A percentile compares a stretch with the other conserved stretches of the same genome.
These are phyloP conservation scores for Populus trichocarpa DNA, from an alignment of 441 rosid species.

Conservation along the genomic window DNA sequence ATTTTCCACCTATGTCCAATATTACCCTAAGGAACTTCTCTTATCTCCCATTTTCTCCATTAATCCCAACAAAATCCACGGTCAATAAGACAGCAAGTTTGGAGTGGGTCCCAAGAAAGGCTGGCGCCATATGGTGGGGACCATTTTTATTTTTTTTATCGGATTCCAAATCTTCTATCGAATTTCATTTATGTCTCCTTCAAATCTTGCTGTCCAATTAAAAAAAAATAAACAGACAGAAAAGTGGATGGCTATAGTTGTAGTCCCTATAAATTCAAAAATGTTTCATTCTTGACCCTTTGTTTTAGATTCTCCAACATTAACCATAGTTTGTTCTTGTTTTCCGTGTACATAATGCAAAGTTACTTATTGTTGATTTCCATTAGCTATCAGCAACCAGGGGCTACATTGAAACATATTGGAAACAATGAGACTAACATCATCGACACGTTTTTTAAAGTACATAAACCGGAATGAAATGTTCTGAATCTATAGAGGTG, in stretches of 20 bases:
- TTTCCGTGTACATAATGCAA: too few species aligned
- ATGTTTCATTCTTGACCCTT: neutral
- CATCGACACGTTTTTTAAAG: neutral
- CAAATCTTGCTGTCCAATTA: neutral
- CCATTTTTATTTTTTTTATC: neutral
- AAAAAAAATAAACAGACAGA: neutral
- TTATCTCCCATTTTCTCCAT: neutral
- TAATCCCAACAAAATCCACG: neutral
- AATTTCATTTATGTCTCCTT: constrained; percentile 15
- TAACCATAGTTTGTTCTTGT: neutral
- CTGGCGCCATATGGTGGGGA: constrained; percentile 15
- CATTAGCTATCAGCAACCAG: neutral
- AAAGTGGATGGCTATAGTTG: neutral
- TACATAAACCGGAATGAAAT: neutral
- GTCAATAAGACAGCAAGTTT: neutral
- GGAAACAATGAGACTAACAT: neutral
- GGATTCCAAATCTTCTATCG: constrained; percentile 25
- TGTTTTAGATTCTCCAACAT: neutral
- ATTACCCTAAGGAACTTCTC: neutral
- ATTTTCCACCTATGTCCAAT: neutral
- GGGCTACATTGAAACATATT: too few species aligned
- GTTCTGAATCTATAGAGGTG: neutral
- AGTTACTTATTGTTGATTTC: neutral
- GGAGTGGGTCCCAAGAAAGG: constrained; percentile 6
- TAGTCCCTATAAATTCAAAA: neutral